phyloP scores from a whole-genome alignment of 495 filamentous ascomycete species.

The Podospora sp. region DNA sequence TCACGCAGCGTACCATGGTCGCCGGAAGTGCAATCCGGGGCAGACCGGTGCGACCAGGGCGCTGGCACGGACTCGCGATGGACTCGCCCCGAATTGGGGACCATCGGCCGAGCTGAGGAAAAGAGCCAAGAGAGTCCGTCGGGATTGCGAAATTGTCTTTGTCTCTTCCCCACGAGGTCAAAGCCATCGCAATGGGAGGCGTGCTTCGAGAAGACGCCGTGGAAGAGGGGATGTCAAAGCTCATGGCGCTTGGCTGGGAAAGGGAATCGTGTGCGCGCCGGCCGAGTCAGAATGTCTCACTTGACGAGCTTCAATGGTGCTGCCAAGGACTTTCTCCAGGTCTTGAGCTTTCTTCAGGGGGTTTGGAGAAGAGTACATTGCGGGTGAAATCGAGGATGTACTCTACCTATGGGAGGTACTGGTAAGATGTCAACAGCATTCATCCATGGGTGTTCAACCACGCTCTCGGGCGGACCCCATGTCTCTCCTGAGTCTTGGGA shows the following conservation, averaged over 20 bases:
- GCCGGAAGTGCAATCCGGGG: constrained; percentile 13
- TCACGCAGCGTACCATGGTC: constrained; percentile 10
- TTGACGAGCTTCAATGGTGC: not conserved
- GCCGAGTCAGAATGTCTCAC: constrained; percentile 8
- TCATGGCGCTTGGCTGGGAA: not conserved
- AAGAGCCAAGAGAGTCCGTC: not conserved
- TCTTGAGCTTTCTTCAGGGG: not conserved
- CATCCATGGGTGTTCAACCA: not conserved
- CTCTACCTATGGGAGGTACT: not conserved
- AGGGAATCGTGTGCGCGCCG: not conserved
- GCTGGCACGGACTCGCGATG: not conserved
- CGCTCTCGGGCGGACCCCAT: not conserved
- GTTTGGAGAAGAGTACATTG: not conserved
- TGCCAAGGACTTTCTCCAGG: not conserved
- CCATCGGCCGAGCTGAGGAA: not conserved
- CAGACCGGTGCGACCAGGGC: constrained; percentile 12
- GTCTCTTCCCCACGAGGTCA: not conserved
- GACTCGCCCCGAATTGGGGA: constrained; percentile 4
- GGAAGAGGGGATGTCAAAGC: not conserved
- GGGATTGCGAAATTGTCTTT: not conserved
- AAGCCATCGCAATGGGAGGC: not conserved
- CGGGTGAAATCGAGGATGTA: not conserved
- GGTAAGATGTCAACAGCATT: not conserved
- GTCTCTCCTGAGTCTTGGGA: not conserved
- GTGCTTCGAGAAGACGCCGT: constrained; percentile 5